Percentiles rank a stretch among this genome's conserved stretches.
Evolutionary conservation across 768 basidiomycete species (phyloP).

Genomic region (Jaapia argillacea): DNA sequence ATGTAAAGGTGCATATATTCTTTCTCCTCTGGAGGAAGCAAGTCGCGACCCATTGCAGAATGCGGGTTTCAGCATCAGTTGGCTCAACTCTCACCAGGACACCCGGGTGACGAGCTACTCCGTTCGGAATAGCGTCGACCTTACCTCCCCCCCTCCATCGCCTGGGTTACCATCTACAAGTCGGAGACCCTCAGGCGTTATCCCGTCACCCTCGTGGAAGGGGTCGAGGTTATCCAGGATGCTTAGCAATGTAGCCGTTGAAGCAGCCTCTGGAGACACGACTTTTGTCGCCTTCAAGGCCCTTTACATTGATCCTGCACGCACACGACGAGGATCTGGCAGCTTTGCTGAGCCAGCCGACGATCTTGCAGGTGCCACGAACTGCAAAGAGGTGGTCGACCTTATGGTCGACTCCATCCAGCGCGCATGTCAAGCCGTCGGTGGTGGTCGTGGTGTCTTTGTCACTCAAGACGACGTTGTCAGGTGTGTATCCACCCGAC

Average conservation of each 20-base stretch:
- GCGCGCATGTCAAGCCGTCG: conserved; percentile 56
- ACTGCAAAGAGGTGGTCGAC: conserved; percentile 70
- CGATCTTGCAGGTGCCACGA: conserved; percentile 48
- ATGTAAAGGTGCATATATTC: conserved; percentile 78
- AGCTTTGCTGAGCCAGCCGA: conserved; percentile 49
- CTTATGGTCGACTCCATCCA: conserved; percentile 63
- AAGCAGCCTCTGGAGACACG: conserved; percentile 23
- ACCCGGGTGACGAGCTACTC: conserved; percentile 83
- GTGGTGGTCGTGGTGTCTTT: conserved; percentile 37
- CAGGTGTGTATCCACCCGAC: conserved; percentile 38
- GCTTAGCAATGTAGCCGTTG: conserved; percentile 27
- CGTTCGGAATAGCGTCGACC: conserved; percentile 54
- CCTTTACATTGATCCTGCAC: conserved; percentile 59
- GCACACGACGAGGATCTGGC: conserved; percentile 35
- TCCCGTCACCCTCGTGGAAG: conserved; percentile 12
- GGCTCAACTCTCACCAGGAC: conserved; percentile 59
- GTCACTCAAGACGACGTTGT: conserved; percentile 67
- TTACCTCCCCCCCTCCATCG: conserved; percentile 8
- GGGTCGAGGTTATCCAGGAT: conserved; percentile 18
- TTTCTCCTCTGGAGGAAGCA: conserved; percentile 88
- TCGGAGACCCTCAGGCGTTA: conserved; percentile 1
- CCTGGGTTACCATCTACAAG: conserved; percentile 1
- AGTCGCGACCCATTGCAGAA: conserved; percentile 85
- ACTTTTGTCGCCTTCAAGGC: conserved; percentile 73
- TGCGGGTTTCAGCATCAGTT: conserved; percentile 79